Evolutionary conservation across 2,329 filamentous ascomycete species (phyloP).

Genomic region (Phialemoniopsis sp.): DNA sequence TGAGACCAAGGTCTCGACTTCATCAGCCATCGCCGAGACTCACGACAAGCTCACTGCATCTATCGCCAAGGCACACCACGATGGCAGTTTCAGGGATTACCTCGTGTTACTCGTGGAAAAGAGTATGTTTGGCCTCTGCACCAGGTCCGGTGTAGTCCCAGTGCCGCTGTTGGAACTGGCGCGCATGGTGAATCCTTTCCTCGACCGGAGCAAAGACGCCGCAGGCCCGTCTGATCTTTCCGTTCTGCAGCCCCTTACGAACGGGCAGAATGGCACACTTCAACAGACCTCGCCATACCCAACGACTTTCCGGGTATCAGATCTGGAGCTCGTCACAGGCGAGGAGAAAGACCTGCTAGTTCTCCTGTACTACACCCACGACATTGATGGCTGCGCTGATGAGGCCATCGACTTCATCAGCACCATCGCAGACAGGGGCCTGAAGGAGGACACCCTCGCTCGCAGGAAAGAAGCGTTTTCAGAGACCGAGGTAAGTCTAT

Average conservation of each 20-base stretch:
- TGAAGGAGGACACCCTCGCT: slow-evolving; percentile 8
- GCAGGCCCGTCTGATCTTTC: neutral
- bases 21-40: neutral
- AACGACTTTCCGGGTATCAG: slow-evolving; percentile 5
- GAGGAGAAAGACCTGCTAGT: slow-evolving; percentile 11
- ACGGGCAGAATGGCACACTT: no score
- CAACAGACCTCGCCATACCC: no score
- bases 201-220: slow-evolving; percentile 2
- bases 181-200: slow-evolving; percentile 8
- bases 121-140: slow-evolving; percentile 3
- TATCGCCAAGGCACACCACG: slow-evolving; percentile 2
- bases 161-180: slow-evolving; percentile 6
- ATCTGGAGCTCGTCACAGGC: slow-evolving; percentile 6
- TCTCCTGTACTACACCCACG: slow-evolving; percentile 10
- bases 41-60: neutral
- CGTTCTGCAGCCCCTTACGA: no score
- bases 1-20: neutral
- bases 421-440: slow-evolving; percentile 6
- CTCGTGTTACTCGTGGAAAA: slow-evolving; percentile 6
- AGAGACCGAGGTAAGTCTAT: slow-evolving; percentile 7
- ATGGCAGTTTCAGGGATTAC: slow-evolving; percentile 10
- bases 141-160: neutral
- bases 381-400: slow-evolving; percentile 3
- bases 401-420: slow-evolving; percentile 7
- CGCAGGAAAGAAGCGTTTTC: slow-evolving; percentile 9